Percentiles rank a stretch among this genome's conserved stretches.
Conservation (phyloP, 2,329 filamentous ascomycete genomes). For the Coniochaeta ligniaria region DNA sequence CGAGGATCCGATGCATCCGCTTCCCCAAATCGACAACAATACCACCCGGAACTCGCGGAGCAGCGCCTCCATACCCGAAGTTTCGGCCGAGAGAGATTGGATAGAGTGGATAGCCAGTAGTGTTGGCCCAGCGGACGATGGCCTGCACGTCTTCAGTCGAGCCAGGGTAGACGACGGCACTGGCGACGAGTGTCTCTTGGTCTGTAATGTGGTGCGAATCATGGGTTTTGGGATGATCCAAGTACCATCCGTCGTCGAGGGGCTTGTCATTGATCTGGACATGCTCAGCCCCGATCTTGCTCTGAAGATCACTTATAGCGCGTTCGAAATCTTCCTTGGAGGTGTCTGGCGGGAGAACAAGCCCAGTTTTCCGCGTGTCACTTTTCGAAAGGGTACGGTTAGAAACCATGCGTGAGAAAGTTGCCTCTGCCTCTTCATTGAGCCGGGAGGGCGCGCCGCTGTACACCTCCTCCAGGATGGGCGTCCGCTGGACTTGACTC, state of each 20-base stretch:
- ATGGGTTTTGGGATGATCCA: constrained; percentile 25
- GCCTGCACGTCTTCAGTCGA: constrained; percentile 37
- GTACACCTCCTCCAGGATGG: constrained; percentile 14
- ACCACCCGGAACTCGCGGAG: constrained; percentile 41
- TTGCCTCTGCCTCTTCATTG: constrained; percentile 13
- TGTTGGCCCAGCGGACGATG: constrained; percentile 36
- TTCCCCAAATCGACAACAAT: constrained; percentile 42
- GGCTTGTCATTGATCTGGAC: constrained; percentile 24
- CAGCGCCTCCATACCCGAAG: constrained; percentile 46
- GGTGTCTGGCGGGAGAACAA: constrained; percentile 19
- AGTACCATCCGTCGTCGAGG: constrained; percentile 26
- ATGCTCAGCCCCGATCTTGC: constrained; percentile 19
- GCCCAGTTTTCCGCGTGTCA: constrained; percentile 9
- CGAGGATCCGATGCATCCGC: constrained; percentile 41
- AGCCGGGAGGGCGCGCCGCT: constrained; percentile 17
- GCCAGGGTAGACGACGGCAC: constrained; percentile 34
- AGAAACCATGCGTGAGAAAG: constrained; percentile 10
- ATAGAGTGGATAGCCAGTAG: constrained; percentile 37
- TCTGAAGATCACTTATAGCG: constrained; percentile 22
- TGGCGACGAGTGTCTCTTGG: constrained; percentile 33
- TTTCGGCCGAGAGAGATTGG: constrained; percentile 42
- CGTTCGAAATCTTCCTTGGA: constrained; percentile 14
- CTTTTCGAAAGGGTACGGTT: constrained; percentile 16
- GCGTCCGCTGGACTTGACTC: background rate
- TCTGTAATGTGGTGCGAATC: constrained; percentile 30